phyloP scores from a whole-genome alignment of 441 rosid genomes.

The Capsella rubella region DNA sequence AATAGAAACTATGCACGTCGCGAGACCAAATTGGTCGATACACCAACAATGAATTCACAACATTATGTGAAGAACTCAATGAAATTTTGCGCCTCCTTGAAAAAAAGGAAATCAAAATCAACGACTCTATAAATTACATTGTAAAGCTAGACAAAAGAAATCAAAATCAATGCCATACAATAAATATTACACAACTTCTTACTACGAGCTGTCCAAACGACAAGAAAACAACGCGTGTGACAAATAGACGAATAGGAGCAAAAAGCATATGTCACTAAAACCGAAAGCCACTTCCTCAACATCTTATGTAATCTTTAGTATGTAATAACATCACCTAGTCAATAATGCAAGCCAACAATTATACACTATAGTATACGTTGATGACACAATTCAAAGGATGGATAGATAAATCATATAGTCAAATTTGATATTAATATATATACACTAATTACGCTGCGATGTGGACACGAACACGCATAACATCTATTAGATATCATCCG shows the following conservation, averaged over 20 bases:
- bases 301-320: background rate
- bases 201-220: background rate
- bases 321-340: background rate
- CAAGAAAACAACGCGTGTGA: constrained; percentile 14
- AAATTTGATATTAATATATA: background rate
- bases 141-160: too few species aligned
- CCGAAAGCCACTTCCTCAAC: background rate
- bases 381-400: background rate
- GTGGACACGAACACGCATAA: background rate
- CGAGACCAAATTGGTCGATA: too few species aligned
- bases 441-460: background rate
- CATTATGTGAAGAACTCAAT: too few species aligned
- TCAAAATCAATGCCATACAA: too few species aligned
- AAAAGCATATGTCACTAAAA: constrained; percentile 2
- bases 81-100: too few species aligned
- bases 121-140: too few species aligned
- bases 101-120: too few species aligned
- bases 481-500: background rate
- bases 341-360: background rate
- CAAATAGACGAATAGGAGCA: constrained; percentile 2
- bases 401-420: background rate
- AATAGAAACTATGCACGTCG: too few species aligned
- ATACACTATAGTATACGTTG: background rate
- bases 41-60: too few species aligned
- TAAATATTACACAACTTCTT: background rate